phyloP scores from a whole-genome alignment of 768 basidiomycete species.

The Tephrocybe sp. region DNA sequence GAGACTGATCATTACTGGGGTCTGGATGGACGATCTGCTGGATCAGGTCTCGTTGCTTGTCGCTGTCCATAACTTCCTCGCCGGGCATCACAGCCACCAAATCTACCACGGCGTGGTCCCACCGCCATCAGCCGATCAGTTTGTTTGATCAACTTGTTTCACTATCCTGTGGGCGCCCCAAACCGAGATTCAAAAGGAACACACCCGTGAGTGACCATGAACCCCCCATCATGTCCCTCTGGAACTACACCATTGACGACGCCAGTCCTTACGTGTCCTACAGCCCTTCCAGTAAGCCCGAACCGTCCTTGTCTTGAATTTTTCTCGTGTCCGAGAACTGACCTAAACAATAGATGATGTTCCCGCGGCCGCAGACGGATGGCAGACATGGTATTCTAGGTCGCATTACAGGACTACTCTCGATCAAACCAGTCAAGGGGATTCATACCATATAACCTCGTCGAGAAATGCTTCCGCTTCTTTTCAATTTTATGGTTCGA shows the following conservation, averaged over 20 bases:
- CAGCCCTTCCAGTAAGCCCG: slow-evolving; percentile 14
- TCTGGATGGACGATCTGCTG: slow-evolving; percentile 46
- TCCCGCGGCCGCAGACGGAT: slow-evolving; percentile 1
- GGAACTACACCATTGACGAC: slow-evolving; percentile 20
- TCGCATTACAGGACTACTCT: slow-evolving; percentile 9
- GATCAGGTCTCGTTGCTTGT: slow-evolving; percentile 35
- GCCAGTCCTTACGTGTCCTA: slow-evolving; percentile 18
- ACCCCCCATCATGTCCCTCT: slow-evolving; percentile 18
- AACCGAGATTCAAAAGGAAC: slow-evolving; percentile 1
- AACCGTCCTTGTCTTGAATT: neutral
- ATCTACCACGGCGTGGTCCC: too few relatives aligned
- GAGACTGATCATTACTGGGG: slow-evolving; percentile 32
- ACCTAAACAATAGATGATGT: slow-evolving; percentile 14
- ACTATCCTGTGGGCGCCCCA: neutral
- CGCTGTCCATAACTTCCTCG: slow-evolving; percentile 29
- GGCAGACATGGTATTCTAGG: slow-evolving; percentile 15
- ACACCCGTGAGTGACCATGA: slow-evolving; percentile 12
- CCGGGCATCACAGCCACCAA: slow-evolving; percentile 16
- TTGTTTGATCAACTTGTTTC: slow-evolving; percentile 10
- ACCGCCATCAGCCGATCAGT: slow-evolving; percentile 4
- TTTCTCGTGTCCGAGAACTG: neutral
- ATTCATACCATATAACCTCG: slow-evolving; percentile 18
- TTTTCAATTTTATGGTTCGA: slow-evolving; percentile 17
- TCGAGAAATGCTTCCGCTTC: slow-evolving; percentile 12
- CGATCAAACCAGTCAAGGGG: slow-evolving; percentile 10